Base-by-base conservation (phyloP, 257 asterid genomes). In the Osmanthus fragrans region DNA sequence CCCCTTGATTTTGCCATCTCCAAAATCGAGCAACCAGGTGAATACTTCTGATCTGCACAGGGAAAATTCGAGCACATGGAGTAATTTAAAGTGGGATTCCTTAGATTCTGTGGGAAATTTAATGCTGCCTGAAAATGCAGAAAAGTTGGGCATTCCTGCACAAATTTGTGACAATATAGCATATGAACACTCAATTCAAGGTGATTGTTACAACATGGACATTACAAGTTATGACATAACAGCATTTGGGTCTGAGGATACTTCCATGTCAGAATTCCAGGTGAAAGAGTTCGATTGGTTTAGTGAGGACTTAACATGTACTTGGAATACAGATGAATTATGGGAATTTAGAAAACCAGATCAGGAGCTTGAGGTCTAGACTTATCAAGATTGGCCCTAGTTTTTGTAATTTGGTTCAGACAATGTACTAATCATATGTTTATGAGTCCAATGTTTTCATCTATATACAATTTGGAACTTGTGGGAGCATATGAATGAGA, bases 281-380 rank as follows among this genome's bases (percentile, higher is more conserved):
- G 78, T 80, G 86, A 72, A 81, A 74, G 88, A 77, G 60, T 33
- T 70, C 25, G 88, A 87, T 78, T 89, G 92, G 87, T 85, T 88
- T 1, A 85, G 74, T 27, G 86, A 88, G 71, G 91, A 91, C 29
- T 36, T 82, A 29, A 71, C 83, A 60, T 70, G 71, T 65, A 45
- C 85, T 71, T 91, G 96, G 92, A 84, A 86, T 81, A 83, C 77
- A 67, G 97, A 87, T 87, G 96, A 93, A 29, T 45, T 87, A 75
- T 90, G 94, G 96, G 86, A 90, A 63, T 80, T 84, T 72, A 81
- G 85, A 82, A 87, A 80, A 79, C 65, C 78, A 11, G 87, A 63
- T 23, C 84, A 84, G 70, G 47, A 63, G 30, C 25, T 54, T 72
- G 85, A 80, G 29, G 40, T 78, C 77, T 82, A 73, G 82, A 45